phyloP scores from a whole-genome alignment of 192 early-diverging fungal species.

The Lunasporangiospora selenospora region DNA sequence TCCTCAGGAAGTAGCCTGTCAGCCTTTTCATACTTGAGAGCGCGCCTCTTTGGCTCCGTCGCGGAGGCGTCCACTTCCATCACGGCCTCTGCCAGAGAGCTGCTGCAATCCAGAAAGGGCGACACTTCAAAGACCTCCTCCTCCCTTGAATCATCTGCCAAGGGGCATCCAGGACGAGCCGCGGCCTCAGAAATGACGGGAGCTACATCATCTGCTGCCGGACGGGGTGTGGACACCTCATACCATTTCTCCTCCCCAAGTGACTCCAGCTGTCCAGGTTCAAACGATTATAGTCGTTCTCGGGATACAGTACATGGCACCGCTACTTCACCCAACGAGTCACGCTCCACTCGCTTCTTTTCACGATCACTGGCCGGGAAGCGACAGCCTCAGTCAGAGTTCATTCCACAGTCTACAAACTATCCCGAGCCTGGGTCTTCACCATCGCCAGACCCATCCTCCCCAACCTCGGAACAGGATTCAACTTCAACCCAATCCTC shows the following conservation, averaged over 20 bases:
- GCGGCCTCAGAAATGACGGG: not conserved
- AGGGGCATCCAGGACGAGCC: slow-evolving; percentile 1
- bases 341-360: slow-evolving; percentile 13
- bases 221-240: not conserved
- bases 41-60: slow-evolving; percentile 27
- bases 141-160: too few species aligned
- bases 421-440: not conserved
- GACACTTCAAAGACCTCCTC: too few species aligned
- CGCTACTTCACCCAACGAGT: not conserved
- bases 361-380: slow-evolving; percentile 14
- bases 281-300: too few species aligned
- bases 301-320: too few species aligned
- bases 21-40: slow-evolving; percentile 32
- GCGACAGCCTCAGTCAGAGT: slow-evolving; percentile 14
- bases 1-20: slow-evolving; percentile 8
- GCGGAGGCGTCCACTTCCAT: slow-evolving; percentile 22
- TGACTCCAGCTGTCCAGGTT: too few species aligned
- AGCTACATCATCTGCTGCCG: not conserved
- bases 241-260: too few species aligned
- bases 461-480: not conserved
- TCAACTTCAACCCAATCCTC: not conserved
- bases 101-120: slow-evolving; percentile 14
- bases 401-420: not conserved
- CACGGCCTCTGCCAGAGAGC: slow-evolving; percentile 22
- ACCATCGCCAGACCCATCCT: not conserved